phyloP scores from a whole-genome alignment of 352 stramenopile genomes.

The Globisporangium alternatum region DNA sequence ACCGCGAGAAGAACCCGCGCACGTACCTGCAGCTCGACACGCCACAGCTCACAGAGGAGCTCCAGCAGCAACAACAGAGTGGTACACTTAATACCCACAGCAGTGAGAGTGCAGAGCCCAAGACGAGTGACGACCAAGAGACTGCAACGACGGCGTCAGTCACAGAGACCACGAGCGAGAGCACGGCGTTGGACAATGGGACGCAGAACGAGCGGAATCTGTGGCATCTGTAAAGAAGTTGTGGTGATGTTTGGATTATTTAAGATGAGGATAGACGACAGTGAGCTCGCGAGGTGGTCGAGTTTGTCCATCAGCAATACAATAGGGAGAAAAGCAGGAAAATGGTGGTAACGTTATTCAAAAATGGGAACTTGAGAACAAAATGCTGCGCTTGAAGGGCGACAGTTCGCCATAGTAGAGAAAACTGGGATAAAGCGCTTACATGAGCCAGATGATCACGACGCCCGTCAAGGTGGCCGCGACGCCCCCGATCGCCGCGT shows the following conservation, averaged over 20 bases:
- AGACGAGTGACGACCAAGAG: background rate
- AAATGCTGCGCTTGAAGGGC: background rate
- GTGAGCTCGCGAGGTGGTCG: background rate
- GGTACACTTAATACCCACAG: background rate
- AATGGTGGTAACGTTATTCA: no score
- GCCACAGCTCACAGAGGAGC: conserved; percentile 17
- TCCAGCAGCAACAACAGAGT: conserved; percentile 2
- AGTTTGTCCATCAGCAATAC: background rate
- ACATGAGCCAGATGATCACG: conserved; percentile 7
- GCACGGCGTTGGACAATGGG: background rate
- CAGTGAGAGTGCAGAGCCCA: background rate
- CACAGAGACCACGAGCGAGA: background rate
- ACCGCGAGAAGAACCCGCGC: conserved; percentile 52
- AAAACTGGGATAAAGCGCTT: background rate
- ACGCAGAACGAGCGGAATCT: background rate
- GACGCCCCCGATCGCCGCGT: background rate
- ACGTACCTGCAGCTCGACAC: conserved; percentile 37
- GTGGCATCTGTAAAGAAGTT: background rate
- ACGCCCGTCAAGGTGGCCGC: conserved; percentile 5
- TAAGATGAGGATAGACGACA: background rate
- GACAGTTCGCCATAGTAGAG: background rate
- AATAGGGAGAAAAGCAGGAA: no score
- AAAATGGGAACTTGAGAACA: background rate
- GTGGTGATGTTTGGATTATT: background rate
- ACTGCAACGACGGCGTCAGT: background rate